These are phyloP conservation scores for Xerocomus minutiporus DNA, from an alignment of 1,284 basidiomycete species.

Conservation along the genomic window DNA sequence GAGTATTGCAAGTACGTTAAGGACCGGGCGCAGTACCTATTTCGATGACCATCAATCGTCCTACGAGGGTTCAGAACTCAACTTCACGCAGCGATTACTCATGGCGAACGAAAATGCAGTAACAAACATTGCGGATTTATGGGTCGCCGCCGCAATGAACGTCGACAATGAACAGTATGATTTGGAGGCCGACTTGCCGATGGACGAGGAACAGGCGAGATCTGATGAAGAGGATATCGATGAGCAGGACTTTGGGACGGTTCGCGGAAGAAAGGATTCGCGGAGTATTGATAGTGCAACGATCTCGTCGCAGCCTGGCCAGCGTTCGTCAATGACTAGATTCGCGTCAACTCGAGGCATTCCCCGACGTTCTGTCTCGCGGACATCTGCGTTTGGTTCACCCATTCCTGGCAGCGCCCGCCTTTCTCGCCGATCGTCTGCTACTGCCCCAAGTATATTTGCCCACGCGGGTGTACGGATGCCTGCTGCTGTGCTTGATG, in stretches of 20 bases:
- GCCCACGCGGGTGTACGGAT: slow-evolving; percentile 72
- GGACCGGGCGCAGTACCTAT: slow-evolving; percentile 46
- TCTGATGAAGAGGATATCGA: slow-evolving; percentile 31
- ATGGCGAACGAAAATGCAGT: slow-evolving; percentile 90
- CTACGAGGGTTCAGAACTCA: slow-evolving; percentile 50
- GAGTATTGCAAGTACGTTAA: slow-evolving; percentile 45
- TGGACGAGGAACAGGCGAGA: slow-evolving; percentile 22
- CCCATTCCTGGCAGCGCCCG: slow-evolving; percentile 28
- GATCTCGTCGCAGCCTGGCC: slow-evolving; percentile 13
- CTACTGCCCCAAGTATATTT: slow-evolving; percentile 68
- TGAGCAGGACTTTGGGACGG: slow-evolving; percentile 26
- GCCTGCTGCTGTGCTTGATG: slow-evolving; percentile 66
- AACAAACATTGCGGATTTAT: slow-evolving; percentile 84
- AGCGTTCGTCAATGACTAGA: slow-evolving; percentile 15
- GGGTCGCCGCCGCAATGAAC: slow-evolving; percentile 91
- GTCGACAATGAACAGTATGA: slow-evolving; percentile 53
- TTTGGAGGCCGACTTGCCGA: slow-evolving; percentile 15
- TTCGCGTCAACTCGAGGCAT: slow-evolving; percentile 9
- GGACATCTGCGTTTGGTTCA: slow-evolving; percentile 32
- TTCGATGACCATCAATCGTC: slow-evolving; percentile 38
- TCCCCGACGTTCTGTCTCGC: slow-evolving; percentile 22
- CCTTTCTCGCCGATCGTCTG: slow-evolving; percentile 49
- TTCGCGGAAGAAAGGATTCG: slow-evolving; percentile 20
- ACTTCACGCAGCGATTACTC: slow-evolving; percentile 86
- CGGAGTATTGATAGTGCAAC: slow-evolving; percentile 9